Percentiles rank a stretch among this genome's conserved stretches.
Evolutionary conservation across 1,139 yeast genomes (phyloP).

Genomic region (Arxiozyma slooffiae): DNA sequence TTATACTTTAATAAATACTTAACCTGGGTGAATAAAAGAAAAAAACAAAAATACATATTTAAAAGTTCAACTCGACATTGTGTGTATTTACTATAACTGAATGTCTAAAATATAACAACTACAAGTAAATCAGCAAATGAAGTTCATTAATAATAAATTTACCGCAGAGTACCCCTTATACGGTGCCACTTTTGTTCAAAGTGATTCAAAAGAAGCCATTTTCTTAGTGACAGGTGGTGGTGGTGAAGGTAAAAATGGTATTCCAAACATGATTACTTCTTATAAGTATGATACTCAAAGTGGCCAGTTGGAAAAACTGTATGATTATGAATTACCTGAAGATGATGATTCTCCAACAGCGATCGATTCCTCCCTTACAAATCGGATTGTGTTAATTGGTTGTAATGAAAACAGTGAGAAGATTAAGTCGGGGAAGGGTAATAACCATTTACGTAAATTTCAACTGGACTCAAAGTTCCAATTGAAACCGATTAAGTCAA

Average conservation of each 20-base stretch:
- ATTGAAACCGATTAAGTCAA: constrained; percentile 36
- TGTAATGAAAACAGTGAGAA: constrained; percentile 58
- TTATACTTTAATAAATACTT: too few species aligned
- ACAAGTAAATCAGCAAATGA: constrained; percentile 18
- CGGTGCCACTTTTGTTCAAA: constrained; percentile 25
- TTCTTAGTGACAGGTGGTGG: constrained; percentile 85
- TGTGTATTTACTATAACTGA: too few species aligned
- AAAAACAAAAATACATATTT: too few species aligned
- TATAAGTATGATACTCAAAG: constrained; percentile 28
- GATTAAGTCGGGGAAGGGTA: constrained; percentile 48
- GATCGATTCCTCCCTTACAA: constrained; percentile 36
- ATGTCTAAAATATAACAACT: neutral
- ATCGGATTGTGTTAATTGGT: constrained; percentile 47
- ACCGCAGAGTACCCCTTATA: constrained; percentile 75
- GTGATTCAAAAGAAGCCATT: neutral
- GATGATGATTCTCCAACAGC: constrained; percentile 72
- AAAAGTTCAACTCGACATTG: too few species aligned
- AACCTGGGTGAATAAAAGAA: too few species aligned
- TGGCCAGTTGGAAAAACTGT: neutral
- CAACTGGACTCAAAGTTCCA: neutral
- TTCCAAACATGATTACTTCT: constrained; percentile 73
- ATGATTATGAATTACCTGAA: constrained; percentile 52
- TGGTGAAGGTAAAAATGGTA: constrained; percentile 88
- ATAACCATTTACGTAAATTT: constrained; percentile 64
- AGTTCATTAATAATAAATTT: constrained; percentile 24